Evolutionary conservation across 495 filamentous ascomycete genomes (phyloP), one percentile per base, ranked within the genome.

Genomic region (Aspergillus cristatus): DNA sequence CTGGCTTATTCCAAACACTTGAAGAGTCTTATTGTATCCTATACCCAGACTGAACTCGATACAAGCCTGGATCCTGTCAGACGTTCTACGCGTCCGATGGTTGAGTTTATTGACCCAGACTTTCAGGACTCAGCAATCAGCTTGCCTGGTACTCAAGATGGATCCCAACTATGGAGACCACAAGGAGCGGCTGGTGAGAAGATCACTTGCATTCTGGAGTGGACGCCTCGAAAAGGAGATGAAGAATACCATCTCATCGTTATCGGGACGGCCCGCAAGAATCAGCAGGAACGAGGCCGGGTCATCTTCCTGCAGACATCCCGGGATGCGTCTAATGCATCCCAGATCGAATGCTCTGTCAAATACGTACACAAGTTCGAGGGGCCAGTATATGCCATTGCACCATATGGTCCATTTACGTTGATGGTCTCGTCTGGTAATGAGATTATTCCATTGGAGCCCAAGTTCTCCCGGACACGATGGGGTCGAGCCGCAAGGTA

Each of bases 181-280:
- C 48, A 50, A 26, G 54, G 51, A 10, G 48, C 54, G 18, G 51
- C 57, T n/a, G 68, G 68, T 6, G 71, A 74, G 43, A 63, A 53
- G 11, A 60, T 72, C 34, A 64, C 62, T 18, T 71, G 66, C 35
- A 66, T 73, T 8, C 38, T 66, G 13, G 71, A 74, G 40, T 74
- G 71, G 71, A 58, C 54, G 6, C 68, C 65, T 18, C 48, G 46
- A 29, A 55, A 52, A 40, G 53, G 54, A 14, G 60, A 54, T 7
- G 48, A 67, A n/a, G 47, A 55, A 29, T 68, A 70, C 24, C 67
- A 74, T 42, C 56, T 71, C 35, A 49, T 74, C 17, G 57, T 67
- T 18, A 52, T 74, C 40, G 63, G 66, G 13, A 70, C 66, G 7
- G 48, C 58, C 1, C 50, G 62, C 18, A 43, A 46, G 6, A 46